Evolutionary conservation across 306 rosid species (phyloP), one percentile per base, ranked within the genome.

Genomic region (Carpinus viminea): DNA sequence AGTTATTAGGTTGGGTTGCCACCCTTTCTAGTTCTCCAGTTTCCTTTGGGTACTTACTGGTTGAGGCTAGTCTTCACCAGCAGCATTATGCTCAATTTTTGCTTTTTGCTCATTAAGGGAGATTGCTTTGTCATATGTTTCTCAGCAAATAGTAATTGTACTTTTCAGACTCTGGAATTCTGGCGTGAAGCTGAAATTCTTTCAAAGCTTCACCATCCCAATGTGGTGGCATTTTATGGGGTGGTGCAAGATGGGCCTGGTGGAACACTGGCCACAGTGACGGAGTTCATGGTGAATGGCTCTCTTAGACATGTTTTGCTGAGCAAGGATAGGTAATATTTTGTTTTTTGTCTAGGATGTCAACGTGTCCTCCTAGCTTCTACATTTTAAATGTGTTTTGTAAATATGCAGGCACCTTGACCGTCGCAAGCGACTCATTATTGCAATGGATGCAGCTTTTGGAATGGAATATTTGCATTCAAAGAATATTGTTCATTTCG

Each of bases 401-500:
- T 74, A 71, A 54, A 54, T 73, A 31, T 83, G 68, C 82, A 93
- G 97, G 91, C 78, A 83, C 81, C 91, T 93, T 61, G 98, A 93
- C 84, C 92, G 91, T 77, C 95, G 98, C 59, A 93, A 91, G 89
- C 83, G 92, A 72, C 86, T 93, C 81, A 88, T 93, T 68, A 93
- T 93, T 85, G 97, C 98, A 50, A 93, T 91, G 97, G 98, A 93
- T 81, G 98, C 97, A 51, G 97, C 98, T 56, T 91, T 93, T 85
- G 98, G 98, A 82, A 93, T 93, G 98, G 98, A 93, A 76, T 93
- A 93, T 81, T 77, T 93, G 87, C 98, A 93, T 75, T 87, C 94
- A 17, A 93, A 91, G 86, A 93, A 91, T 74, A 93, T 89, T 60
- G 98, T 93, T 78, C 98, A 93, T 83, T 93, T 93, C 36, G 98